Evolutionary conservation across 768 basidiomycete species (phyloP), one percentile per base, ranked within the genome.

Genomic region (Tulasnella sp.): DNA sequence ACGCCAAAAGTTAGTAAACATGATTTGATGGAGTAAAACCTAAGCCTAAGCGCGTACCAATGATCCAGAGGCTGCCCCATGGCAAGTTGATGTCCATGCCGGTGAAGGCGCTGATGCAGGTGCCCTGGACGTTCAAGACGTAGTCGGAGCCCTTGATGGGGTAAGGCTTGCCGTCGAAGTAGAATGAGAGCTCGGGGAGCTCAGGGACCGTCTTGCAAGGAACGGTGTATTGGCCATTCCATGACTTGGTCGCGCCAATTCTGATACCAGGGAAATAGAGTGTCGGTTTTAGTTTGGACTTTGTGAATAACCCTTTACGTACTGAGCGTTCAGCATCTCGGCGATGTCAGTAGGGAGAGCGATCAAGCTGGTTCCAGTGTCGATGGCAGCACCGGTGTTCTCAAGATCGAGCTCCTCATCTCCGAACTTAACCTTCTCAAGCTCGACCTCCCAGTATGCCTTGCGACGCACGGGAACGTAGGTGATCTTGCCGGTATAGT

Each of bases 371-470:
- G 96, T 97, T 85, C 88, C 88, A 17, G 89, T 92, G 67, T 92
- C 89, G 62, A 92, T 92, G 44, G 90, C 89, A 66, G 90, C 89
- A 45, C 94, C 94, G 58, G 96, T 95, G 75, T 84, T 86, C 65
- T 95, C 90, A 13, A 98, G 79, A 64, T 97, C 91, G 47, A 98
- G 79, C 42, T 76, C 80, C 49, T 98, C 95, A 45, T 84, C 77
- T 50, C 94, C 96, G 59, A 99, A 94, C 3, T 74, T 67, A 63
- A 99, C 77, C 70, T 84, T 84, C 74, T 89, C 78, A 26, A 99
- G 85, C 70, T 96, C 92, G 48, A 98, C 91, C 73, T 98, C 95
- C 94, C 94, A 96, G 74, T 96, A 98, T 3, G 91, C 96, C 78
- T 89, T 92, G 66, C 91, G 82, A 66, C 94, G 85, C 54, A 99